phyloP scores from a whole-genome alignment of 208 protist species.

The Willaertia magna region DNA sequence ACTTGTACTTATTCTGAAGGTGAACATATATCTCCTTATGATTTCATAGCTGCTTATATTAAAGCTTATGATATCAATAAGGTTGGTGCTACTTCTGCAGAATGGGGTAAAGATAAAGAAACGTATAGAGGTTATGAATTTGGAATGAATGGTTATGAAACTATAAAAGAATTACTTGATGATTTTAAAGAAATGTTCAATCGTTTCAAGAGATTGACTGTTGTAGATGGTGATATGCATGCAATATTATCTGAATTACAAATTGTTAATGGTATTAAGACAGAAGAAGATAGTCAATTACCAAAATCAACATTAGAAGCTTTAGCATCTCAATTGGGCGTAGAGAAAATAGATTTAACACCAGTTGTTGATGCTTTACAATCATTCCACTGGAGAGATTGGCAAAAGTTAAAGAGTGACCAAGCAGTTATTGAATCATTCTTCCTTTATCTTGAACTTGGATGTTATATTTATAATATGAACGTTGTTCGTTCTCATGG shows the following conservation, averaged over 20 bases:
- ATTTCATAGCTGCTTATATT: not conserved
- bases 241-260: not conserved
- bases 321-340: not conserved
- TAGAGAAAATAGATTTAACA: not conserved
- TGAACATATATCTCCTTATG: not conserved
- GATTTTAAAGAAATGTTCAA: not conserved
- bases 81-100: not conserved
- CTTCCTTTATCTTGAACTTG: not conserved
- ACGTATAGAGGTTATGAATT: not conserved
- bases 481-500: not conserved
- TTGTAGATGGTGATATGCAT: not conserved
- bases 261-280: not conserved
- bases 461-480: not conserved
- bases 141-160: not conserved
- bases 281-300: not conserved
- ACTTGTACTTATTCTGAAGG: not conserved
- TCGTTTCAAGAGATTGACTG: not conserved
- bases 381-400: not conserved
- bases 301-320: not conserved
- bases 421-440: not conserved
- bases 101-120: not conserved
- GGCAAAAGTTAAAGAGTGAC: not conserved
- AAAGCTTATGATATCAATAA: not conserved
- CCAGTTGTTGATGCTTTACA: not conserved
- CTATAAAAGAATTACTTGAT: not conserved